Base-by-base conservation (phyloP, 164 flowering plant species). In the Sextonia rubra region DNA sequence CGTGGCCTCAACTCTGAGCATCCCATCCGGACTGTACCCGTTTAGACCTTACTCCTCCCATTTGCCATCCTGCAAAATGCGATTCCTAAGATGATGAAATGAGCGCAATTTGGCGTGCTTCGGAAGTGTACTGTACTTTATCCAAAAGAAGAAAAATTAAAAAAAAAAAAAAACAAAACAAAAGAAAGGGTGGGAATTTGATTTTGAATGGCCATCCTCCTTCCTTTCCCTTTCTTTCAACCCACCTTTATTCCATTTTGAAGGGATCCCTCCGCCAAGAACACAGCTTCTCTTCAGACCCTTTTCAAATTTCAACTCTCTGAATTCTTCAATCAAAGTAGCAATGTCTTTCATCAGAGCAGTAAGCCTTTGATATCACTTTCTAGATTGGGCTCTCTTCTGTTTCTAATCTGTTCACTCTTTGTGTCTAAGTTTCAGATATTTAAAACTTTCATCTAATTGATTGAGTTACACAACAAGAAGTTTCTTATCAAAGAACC, bases 151-250 rank as follows among this genome's bases (percentile, higher is more conserved):
- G 58, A 52, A 11, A 17, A 18, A 14, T 1, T 14, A 9, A 52
- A 5, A 52, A 52, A 52, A 14, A 12, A 52, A 52, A n/a, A n/a
- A n/a, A n/a, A n/a, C n/a, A n/a, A n/a, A n/a, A n/a, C n/a, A n/a
- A n/a, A 47, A 47, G 12, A 47, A 47, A 47, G 12, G n/a, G 58
- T 52, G 58, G 58, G 64, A 23, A n/a, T 23, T 20, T 23, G 64
- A n/a, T 61, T 61, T 61, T 61, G 30, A 61, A 61, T 61, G 64
- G 64, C 4, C 64, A 29, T 61, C 64, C 27, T 61, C 30, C 64
- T 61, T 23, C 26, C 30, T 17, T 61, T 20, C 23, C 23, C 20
- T 22, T 61, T 23, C 27, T 29, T 12, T 14, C 30, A 22, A 22
- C 20, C 27, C 27, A 23, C 27, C 64, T 12, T 61, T 8, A 23